A percentile compares a stretch with the other conserved stretches of the same genome.
phyloP scores from a whole-genome alignment of 2,329 filamentous ascomycete species.

The Talaromyces marneffei region DNA sequence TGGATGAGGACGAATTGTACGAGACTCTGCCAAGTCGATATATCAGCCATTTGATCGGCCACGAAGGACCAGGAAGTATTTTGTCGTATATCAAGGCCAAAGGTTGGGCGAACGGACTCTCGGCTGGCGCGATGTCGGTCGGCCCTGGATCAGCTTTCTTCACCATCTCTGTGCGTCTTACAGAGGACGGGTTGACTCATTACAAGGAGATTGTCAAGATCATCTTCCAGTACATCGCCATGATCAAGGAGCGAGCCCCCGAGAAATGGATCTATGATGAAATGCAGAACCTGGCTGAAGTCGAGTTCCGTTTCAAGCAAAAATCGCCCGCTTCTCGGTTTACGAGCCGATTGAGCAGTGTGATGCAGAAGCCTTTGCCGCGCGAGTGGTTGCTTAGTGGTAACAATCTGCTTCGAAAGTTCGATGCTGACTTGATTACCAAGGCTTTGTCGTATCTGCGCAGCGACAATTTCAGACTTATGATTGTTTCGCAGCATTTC shows the following conservation, averaged over 20 bases:
- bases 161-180: constrained; percentile 71
- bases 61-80: constrained; percentile 88
- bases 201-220: constrained; percentile 77
- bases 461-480: constrained; percentile 84
- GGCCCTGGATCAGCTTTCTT: constrained; percentile 80
- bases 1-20: constrained; percentile 74
- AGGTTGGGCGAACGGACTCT: constrained; percentile 80
- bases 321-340: constrained; percentile 87
- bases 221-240: constrained; percentile 84
- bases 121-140: constrained; percentile 67
- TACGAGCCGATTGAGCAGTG: constrained; percentile 73
- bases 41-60: constrained; percentile 81
- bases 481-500: constrained; percentile 73
- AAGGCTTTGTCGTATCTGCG: constrained; percentile 67
- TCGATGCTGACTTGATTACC: constrained; percentile 70
- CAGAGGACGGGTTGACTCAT: constrained; percentile 74
- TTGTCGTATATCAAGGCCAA: constrained; percentile 84
- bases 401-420: constrained; percentile 67
- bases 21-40: constrained; percentile 80
- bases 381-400: constrained; percentile 84
- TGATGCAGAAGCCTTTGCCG: constrained; percentile 87
- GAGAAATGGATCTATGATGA: constrained; percentile 94
- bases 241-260: constrained; percentile 72
- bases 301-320: constrained; percentile 91
- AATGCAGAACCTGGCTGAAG: constrained; percentile 80